phyloP scores from a whole-genome alignment of 257 asterid genomes.

The Solanum tarapatanum region DNA sequence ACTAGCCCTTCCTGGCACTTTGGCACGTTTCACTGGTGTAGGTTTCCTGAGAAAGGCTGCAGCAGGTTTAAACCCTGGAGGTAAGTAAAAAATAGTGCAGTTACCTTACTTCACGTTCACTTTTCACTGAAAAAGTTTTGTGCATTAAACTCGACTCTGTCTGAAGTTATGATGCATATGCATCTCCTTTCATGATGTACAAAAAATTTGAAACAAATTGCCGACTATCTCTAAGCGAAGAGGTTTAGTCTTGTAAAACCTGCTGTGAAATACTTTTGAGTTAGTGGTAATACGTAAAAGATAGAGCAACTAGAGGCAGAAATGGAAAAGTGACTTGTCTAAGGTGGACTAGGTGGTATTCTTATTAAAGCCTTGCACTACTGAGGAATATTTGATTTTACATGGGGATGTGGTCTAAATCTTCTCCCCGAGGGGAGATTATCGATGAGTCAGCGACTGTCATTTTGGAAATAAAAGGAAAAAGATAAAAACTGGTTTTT shows the following conservation, averaged over 20 bases:
- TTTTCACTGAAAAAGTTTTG: not conserved
- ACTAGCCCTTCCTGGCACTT: constrained; percentile 87
- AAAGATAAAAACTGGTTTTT: not conserved
- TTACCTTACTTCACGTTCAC: not conserved
- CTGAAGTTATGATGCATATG: not conserved
- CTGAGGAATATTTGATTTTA: not conserved
- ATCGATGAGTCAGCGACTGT: not conserved
- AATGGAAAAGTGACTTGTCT: not conserved
- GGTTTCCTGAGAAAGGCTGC: constrained; percentile 70
- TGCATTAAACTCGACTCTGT: not conserved
- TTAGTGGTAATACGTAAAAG: not conserved
- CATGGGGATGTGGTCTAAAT: not conserved
- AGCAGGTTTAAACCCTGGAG: constrained; percentile 79
- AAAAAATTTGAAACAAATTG: not conserved
- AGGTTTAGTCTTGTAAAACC: not conserved
- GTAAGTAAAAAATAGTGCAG: constrained; percentile 26
- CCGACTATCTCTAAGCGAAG: not conserved
- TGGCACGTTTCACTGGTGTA: constrained; percentile 92
- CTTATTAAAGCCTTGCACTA: not conserved
- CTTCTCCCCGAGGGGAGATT: not conserved
- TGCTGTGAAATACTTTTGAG: not conserved
- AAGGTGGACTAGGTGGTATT: not conserved
- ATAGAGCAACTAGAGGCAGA: not conserved
- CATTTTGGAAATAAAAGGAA: not conserved
- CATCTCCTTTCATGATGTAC: not conserved